Base-by-base conservation (phyloP, 1,284 basidiomycete genomes). In the Trichosporon sp. region DNA sequence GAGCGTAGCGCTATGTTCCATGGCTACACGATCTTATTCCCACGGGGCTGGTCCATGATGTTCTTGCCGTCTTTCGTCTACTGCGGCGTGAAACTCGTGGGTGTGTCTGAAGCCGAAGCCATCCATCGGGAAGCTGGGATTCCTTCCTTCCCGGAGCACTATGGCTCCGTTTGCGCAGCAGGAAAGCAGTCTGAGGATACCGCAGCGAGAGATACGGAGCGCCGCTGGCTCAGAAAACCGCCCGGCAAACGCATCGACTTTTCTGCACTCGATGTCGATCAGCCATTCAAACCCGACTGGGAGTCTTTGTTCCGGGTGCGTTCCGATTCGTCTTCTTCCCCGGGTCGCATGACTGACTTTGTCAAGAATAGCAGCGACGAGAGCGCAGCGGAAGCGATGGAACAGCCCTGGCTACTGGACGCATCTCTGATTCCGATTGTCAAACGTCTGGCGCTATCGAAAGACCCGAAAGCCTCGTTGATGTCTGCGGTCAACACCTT, bases 41-140 rank as follows among this genome's bases (percentile, higher is more conserved):
- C 94, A 1, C 83, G 86, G 1, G 91, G 91, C 9, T 97, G 92
- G 92, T 84, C 85, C 1, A 93, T 92, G 88, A 83, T 92, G 0
- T 91, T 96, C 78, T 86, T 91, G 66, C 84, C 84, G 27, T 93
- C 92, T 0, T 84, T 97, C 46, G 83, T 85, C 8, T 87, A 87
- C 77, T 91, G 92, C 0, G 88, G 89, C 23, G 89, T 89, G 0
- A 87, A 91, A 3, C 84, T 94, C 8, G 89, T 84, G 1, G 93
- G 93, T 1, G 86, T 93, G 70, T 85, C 87, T 19, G 91, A 95
- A 74, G 84, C 87, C 21, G 83, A 84, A 68, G 87, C 86, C 3
- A 90, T 92, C 71, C 82, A 85, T 46, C 91, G 90, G 69, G 94
- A 96, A 78, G 86, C 89, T 1, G 90, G 89, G 1, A 79, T 80